phyloP scores from a whole-genome alignment of 257 asterid species.

The Schizonepeta tenuifolia region DNA sequence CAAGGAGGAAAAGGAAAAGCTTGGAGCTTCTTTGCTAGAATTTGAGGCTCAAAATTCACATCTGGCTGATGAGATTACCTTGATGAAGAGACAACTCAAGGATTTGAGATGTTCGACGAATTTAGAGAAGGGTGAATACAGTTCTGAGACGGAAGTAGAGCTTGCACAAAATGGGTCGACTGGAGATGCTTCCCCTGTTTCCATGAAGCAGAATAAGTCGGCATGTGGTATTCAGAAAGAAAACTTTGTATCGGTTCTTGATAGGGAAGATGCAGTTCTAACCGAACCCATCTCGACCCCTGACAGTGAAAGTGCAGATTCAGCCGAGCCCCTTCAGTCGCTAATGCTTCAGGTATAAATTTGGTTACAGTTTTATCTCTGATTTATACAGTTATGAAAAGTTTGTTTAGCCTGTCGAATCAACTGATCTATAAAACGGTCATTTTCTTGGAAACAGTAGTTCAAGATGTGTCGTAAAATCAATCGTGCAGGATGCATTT shows the following conservation, averaged over 20 bases:
- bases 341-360: constrained; percentile 53
- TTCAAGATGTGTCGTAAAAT: not conserved
- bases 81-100: constrained; percentile 56
- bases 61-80: constrained; percentile 55
- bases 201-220: constrained; percentile 35
- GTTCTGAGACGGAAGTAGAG: constrained; percentile 33
- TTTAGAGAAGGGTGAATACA: constrained; percentile 41
- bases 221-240: constrained; percentile 25
- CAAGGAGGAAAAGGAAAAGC: constrained; percentile 93
- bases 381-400: not conserved
- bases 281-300: constrained; percentile 21
- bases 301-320: constrained; percentile 41
- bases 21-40: constrained; percentile 56
- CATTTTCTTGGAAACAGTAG: not conserved
- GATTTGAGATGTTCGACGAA: constrained; percentile 39
- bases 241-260: constrained; percentile 22
- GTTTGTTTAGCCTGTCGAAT: not conserved
- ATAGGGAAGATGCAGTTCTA: constrained; percentile 39
- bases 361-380: not conserved
- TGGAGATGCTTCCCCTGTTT: constrained; percentile 39
- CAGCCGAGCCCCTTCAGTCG: constrained; percentile 28
- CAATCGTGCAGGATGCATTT: not conserved
- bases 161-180: constrained; percentile 33
- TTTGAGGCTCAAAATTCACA: constrained; percentile 58
- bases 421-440: too few species aligned